Conservation (phyloP, 129 eudicot species). For the Pseudognaphalium luteoalbum region DNA sequence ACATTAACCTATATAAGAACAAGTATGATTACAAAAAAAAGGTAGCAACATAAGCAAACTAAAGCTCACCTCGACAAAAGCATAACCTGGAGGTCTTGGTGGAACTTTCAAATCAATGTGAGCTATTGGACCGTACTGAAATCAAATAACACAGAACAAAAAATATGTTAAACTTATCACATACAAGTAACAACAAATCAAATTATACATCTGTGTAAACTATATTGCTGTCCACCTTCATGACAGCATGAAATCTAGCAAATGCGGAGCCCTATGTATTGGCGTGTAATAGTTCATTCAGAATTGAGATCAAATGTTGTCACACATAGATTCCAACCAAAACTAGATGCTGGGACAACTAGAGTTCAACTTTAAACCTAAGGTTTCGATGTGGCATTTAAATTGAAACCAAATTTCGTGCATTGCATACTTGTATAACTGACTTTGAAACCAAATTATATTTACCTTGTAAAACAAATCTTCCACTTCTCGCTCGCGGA, state of each 20-base stretch:
- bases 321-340: not conserved
- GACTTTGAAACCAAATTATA: not conserved
- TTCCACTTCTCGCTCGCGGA: constrained; percentile 87
- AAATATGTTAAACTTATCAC: constrained; percentile 7
- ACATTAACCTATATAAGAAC: not conserved
- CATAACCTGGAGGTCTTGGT: constrained; percentile 92
- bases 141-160: constrained; percentile 9
- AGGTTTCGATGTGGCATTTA: not conserved
- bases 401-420: not conserved
- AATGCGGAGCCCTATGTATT: not conserved
- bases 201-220: not conserved
- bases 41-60: not conserved
- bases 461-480: constrained; percentile 85
- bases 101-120: constrained; percentile 89
- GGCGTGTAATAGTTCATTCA: not conserved
- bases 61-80: constrained; percentile 79
- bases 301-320: no score
- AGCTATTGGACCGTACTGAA: constrained; percentile 85
- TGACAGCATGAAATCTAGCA: not conserved
- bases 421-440: not conserved
- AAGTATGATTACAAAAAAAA: not conserved
- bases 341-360: not conserved
- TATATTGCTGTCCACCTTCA: not conserved
- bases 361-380: not conserved
- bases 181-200: not conserved